These are phyloP conservation scores for Podospora tetraspora DNA, from an alignment of 495 filamentous ascomycete genomes.

Conservation along the genomic window DNA sequence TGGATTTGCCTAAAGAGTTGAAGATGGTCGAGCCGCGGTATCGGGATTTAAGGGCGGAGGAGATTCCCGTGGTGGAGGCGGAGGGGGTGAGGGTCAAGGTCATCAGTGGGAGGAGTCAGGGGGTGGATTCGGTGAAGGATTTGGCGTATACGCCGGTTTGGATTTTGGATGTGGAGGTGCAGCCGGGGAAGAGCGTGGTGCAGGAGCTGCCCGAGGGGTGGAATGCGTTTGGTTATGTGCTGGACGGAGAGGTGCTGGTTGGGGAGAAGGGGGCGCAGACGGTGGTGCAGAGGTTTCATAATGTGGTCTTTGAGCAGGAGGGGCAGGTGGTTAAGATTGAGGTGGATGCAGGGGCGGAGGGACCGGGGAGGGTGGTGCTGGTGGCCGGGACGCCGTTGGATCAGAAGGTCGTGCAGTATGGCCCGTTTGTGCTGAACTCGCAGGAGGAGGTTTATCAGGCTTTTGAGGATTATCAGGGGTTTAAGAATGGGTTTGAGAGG, in stretches of 20 bases:
- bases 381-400: conserved; percentile 82
- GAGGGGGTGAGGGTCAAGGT: conserved; percentile 78
- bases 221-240: conserved; percentile 86
- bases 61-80: conserved; percentile 74
- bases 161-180: conserved; percentile 80
- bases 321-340: conserved; percentile 68
- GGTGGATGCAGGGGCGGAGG: conserved; percentile 63
- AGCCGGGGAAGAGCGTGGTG: conserved; percentile 66
- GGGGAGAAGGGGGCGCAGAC: conserved; percentile 53
- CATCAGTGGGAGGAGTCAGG: conserved; percentile 77
- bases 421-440: conserved; percentile 81
- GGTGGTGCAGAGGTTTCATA: conserved; percentile 68
- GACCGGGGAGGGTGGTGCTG: conserved; percentile 66
- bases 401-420: conserved; percentile 93
- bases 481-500: conserved; percentile 86
- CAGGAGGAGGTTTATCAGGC: conserved; percentile 87
- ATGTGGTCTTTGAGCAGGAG: conserved; percentile 78
- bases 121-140: conserved; percentile 79
- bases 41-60: conserved; percentile 67
- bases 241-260: conserved; percentile 66
- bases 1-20: conserved; percentile 75
- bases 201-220: conserved; percentile 75
- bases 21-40: conserved; percentile 91
- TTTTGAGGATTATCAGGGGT: conserved; percentile 78
- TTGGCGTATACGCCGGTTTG: conserved; percentile 94